Base-by-base conservation (phyloP, 495 filamentous ascomycete genomes). In the Cenococcum geophilum region DNA sequence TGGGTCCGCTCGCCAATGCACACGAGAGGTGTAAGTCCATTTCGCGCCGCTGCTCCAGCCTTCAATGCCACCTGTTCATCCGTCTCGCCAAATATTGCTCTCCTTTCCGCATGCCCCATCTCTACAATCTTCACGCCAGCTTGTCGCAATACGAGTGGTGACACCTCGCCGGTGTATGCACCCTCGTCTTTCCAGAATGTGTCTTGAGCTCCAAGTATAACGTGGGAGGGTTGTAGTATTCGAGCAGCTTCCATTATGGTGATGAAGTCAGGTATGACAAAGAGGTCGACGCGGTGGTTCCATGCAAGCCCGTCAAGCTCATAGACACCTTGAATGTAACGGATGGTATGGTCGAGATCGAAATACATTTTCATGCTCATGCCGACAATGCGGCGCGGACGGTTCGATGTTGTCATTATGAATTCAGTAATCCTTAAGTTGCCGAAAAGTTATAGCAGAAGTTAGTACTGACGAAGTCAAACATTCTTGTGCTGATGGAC, bases 351-450 rank as follows among this genome's bases (percentile, higher is more conserved):
- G 20, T 80, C 72, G 20, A 84, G 80, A 73, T 82, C 81, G 73
- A 92, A 92, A 78, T 92, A 92, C 83, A 91, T 89, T 70, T 95
- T 92, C 22, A 88, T 80, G 56, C 84, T 88, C 71, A 92, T 84
- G 70, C 88, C 87, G 53, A 95, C 80, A 54, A 92, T 78, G n/a
- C 80, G 81, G 18, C 83, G 75, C 14, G 74, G 60, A n/a, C n/a
- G n/a, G n/a, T n/a, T n/a, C 49, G 80, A 75, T 14, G 75, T 61
- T 3, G 71, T 45, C 72, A 74, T 74, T 63, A 52, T 52, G 49
- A 18, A n/a, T n/a, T n/a, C n/a, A n/a, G n/a, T n/a, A n/a, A n/a
- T n/a, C n/a, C n/a, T n/a, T n/a, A n/a, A n/a, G n/a, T n/a, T n/a
- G n/a, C n/a, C n/a, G n/a, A n/a, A n/a, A n/a, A n/a, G n/a, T n/a